Evolutionary conservation across 2,329 filamentous ascomycete species (phyloP).

Genomic region (Amauroascus niger): DNA sequence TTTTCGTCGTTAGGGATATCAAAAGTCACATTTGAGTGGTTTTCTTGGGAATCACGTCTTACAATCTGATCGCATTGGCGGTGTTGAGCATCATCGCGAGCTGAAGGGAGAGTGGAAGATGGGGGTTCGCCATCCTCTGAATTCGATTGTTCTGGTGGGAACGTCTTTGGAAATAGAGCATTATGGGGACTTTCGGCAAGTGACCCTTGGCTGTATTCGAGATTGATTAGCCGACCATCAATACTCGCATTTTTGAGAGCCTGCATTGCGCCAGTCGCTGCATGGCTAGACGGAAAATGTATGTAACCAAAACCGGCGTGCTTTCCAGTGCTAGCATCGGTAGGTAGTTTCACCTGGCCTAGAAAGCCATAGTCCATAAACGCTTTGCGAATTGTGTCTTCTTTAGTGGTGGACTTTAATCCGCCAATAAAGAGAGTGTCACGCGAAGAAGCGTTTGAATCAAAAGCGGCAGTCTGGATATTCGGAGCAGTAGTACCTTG

Average conservation of each 20-base stretch:
- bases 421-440: constrained; percentile 34
- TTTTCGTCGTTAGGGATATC: neutral
- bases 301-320: constrained; percentile 36
- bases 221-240: constrained; percentile 34
- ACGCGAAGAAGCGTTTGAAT: neutral
- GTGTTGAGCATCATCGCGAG: neutral
- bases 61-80: neutral
- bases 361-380: constrained; percentile 32
- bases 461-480: neutral
- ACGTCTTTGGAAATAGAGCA: neutral
- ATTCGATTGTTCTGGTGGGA: neutral
- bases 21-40: neutral
- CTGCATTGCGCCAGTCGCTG: constrained; percentile 30
- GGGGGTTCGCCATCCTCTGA: neutral
- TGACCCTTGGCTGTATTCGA: constrained; percentile 23
- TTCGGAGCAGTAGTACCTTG: neutral
- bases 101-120: too few relatives aligned
- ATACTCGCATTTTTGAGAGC: constrained; percentile 23
- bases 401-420: constrained; percentile 31
- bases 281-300: constrained; percentile 28
- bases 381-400: constrained; percentile 29
- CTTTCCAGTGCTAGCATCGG: constrained; percentile 23
- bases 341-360: constrained; percentile 26
- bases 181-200: neutral
- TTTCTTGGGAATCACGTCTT: neutral